Conservation (phyloP, 192 early-diverging fungal species). For the Entrophospora sp. region DNA sequence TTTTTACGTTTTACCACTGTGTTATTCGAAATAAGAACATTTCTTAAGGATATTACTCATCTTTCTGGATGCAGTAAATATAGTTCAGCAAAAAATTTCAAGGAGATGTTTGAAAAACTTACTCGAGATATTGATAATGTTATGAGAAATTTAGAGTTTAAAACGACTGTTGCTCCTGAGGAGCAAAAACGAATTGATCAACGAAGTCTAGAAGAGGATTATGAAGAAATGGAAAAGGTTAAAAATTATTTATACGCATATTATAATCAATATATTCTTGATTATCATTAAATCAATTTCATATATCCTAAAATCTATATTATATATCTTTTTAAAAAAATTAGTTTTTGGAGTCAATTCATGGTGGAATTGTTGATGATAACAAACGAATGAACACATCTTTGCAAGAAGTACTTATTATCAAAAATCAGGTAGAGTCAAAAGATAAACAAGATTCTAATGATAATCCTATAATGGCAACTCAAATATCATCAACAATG, state of each 20-base stretch:
- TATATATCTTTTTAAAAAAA: too few species aligned
- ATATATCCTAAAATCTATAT: too few species aligned
- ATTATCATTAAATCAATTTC: neutral
- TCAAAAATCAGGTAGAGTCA: neutral
- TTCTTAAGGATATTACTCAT: neutral
- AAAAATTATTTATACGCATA: neutral
- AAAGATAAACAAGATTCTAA: neutral
- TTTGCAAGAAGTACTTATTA: neutral
- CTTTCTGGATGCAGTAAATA: neutral
- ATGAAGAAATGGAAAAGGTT: neutral
- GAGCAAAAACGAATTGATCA: constrained; percentile 2
- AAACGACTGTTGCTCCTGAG: neutral
- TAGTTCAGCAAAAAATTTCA: neutral
- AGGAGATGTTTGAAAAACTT: neutral
- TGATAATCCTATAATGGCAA: too few species aligned
- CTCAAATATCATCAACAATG: too few species aligned
- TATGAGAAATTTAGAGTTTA: constrained; percentile 1
- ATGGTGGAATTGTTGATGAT: neutral
- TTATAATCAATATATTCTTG: neutral
- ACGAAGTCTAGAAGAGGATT: neutral
- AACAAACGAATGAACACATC: neutral
- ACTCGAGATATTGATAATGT: neutral
- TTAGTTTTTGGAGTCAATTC: neutral
- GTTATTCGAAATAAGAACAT: constrained; percentile 3
- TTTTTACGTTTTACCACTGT: neutral